phyloP scores from a whole-genome alignment of 495 filamentous ascomycete species.

The Lasiosphaeriaceae sp. region DNA sequence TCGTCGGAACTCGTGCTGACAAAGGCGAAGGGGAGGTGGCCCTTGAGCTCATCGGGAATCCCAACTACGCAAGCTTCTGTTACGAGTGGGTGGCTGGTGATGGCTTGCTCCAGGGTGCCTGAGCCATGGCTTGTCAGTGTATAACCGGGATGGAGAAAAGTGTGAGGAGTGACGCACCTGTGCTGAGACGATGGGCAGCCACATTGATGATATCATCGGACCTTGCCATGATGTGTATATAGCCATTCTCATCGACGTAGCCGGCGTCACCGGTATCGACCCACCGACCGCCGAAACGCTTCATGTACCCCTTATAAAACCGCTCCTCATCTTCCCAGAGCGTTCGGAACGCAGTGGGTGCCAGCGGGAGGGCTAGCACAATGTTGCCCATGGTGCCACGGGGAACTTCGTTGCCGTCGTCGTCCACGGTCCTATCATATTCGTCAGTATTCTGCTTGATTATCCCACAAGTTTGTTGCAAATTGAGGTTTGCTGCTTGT shows the following conservation, averaged over 20 bases:
- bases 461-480: too few species aligned
- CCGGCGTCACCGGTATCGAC: slow-evolving; percentile 90
- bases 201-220: slow-evolving; percentile 94
- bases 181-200: slow-evolving; percentile 87
- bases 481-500: too few species aligned
- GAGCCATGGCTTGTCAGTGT: not conserved
- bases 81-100: slow-evolving; percentile 71
- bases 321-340: slow-evolving; percentile 80
- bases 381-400: slow-evolving; percentile 85
- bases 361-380: slow-evolving; percentile 74
- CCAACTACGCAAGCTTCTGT: slow-evolving; percentile 81
- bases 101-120: slow-evolving; percentile 85
- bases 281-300: slow-evolving; percentile 74
- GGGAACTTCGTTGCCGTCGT: slow-evolving; percentile 65
- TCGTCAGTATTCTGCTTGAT: not conserved
- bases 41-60: slow-evolving; percentile 81
- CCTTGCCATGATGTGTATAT: slow-evolving; percentile 81
- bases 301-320: slow-evolving; percentile 78
- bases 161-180: slow-evolving; percentile 46
- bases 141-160: not conserved
- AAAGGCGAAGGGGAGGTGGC: slow-evolving; percentile 88
- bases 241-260: slow-evolving; percentile 75
- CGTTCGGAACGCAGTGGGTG: slow-evolving; percentile 79
- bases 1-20: slow-evolving; percentile 50
- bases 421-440: slow-evolving; percentile 61